A percentile compares a stretch with the other conserved stretches of the same genome.
These are phyloP conservation scores for Onygenales sp. DNA, from an alignment of 2,329 filamentous ascomycete genomes.

Conservation along the genomic window DNA sequence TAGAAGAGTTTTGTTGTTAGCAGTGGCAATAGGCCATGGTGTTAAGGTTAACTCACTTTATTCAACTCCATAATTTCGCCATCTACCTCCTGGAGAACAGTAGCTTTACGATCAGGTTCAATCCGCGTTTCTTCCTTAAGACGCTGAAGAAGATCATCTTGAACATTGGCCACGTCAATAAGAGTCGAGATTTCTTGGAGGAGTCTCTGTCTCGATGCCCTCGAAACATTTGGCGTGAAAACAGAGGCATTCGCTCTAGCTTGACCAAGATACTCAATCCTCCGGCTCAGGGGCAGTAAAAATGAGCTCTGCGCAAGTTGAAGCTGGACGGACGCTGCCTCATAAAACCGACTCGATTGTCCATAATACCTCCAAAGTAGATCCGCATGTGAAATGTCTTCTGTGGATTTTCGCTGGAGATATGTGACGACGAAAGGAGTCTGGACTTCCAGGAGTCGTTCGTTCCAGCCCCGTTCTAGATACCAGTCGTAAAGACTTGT, in stretches of 20 bases:
- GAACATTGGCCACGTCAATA: slow-evolving; percentile 87
- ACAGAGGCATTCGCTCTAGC: slow-evolving; percentile 91
- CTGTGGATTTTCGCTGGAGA: slow-evolving; percentile 63
- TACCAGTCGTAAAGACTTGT: slow-evolving; percentile 99
- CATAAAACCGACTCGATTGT: slow-evolving; percentile 71
- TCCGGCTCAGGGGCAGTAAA: slow-evolving; percentile 64
- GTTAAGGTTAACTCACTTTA: slow-evolving; percentile 49
- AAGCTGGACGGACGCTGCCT: slow-evolving; percentile 79
- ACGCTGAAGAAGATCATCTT: slow-evolving; percentile 79
- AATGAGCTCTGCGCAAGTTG: slow-evolving; percentile 79
- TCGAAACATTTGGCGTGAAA: slow-evolving; percentile 62
- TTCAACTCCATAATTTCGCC: slow-evolving; percentile 69
- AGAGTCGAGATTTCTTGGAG: slow-evolving; percentile 77
- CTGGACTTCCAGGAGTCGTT: slow-evolving; percentile 74
- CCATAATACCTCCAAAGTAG: slow-evolving; percentile 89
- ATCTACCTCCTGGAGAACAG: slow-evolving; percentile 61
- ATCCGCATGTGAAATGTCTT: slow-evolving; percentile 71
- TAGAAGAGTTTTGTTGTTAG: slow-evolving; percentile 29
- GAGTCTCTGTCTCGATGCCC: slow-evolving; percentile 74
- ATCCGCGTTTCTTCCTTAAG: slow-evolving; percentile 66
- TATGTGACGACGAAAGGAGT: slow-evolving; percentile 82
- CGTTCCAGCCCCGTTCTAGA: slow-evolving; percentile 70
- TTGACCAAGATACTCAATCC: slow-evolving; percentile 80
- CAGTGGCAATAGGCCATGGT: neutral
- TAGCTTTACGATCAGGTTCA: slow-evolving; percentile 49